These are phyloP conservation scores for Ziziphus jujuba DNA, from an alignment of 306 rosid genomes.

Conservation along the genomic window DNA sequence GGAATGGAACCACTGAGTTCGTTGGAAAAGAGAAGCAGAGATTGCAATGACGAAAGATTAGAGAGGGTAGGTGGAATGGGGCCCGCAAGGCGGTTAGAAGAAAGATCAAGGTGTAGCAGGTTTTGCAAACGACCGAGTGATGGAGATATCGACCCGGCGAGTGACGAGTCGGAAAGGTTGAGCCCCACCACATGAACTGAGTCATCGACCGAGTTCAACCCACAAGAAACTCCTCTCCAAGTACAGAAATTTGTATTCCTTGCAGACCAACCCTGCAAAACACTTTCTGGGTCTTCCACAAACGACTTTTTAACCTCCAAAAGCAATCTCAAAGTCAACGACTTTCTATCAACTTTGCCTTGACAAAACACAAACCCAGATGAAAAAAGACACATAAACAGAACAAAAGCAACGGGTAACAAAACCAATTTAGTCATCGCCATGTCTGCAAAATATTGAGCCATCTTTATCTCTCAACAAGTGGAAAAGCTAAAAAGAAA, in stretches of 20 bases:
- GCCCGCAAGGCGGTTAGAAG: conserved; percentile 70
- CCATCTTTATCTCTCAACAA: not conserved
- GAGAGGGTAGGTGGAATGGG: conserved; percentile 80
- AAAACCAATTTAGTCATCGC: conserved; percentile 5
- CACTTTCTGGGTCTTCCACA: conserved; percentile 54
- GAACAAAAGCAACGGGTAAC: conserved; percentile 16
- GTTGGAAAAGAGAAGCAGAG: conserved; percentile 74
- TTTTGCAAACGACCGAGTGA: conserved; percentile 54
- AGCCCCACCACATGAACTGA: conserved; percentile 55
- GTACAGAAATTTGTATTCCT: conserved; percentile 55
- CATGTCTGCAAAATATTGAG: not conserved
- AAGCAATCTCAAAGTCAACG: conserved; percentile 56
- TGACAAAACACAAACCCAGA: conserved; percentile 29
- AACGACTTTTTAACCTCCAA: conserved; percentile 70
- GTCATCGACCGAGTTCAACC: conserved; percentile 34
- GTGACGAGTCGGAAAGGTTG: conserved; percentile 84
- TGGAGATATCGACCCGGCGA: conserved; percentile 68
- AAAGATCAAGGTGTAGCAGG: conserved; percentile 78
- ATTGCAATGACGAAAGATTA: conserved; percentile 59
- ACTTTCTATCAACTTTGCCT: conserved; percentile 27
- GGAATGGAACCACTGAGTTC: conserved; percentile 70
- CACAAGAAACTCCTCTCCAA: conserved; percentile 80
- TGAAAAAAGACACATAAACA: conserved; percentile 27
- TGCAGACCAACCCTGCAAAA: conserved; percentile 68
- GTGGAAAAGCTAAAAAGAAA: not conserved